A percentile compares a stretch with the other conserved stretches of the same genome.
Conservation (phyloP, 2,329 filamentous ascomycete species). For the Fusarium tanahbumbuense region DNA sequence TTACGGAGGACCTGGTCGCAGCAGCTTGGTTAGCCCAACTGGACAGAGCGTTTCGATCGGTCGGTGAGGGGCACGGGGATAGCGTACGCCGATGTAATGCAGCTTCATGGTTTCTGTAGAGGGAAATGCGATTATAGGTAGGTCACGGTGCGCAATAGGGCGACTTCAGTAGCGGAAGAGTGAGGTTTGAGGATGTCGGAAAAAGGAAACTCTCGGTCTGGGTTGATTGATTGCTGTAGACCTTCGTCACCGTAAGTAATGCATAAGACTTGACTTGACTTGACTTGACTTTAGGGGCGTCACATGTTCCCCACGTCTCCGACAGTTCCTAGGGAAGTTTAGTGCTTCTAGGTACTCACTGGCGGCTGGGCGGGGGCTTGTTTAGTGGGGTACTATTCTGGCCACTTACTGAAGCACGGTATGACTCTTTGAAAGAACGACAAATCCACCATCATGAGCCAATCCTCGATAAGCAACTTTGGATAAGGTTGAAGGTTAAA, state of each 20-base stretch:
- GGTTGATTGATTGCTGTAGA: slow-evolving; percentile 29
- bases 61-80: slow-evolving; percentile 44
- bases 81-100: slow-evolving; percentile 84
- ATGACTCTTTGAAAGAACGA: slow-evolving; percentile 36
- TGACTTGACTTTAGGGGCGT: slow-evolving; percentile 32
- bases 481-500: slow-evolving; percentile 31
- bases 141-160: background rate
- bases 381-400: slow-evolving; percentile 21
- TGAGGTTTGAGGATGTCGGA: slow-evolving; percentile 24
- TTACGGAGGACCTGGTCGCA: slow-evolving; percentile 79
- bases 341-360: slow-evolving; percentile 23
- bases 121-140: background rate
- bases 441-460: slow-evolving; percentile 28
- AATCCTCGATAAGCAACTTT: slow-evolving; percentile 30
- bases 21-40: slow-evolving; percentile 42
- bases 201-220: slow-evolving; percentile 14
- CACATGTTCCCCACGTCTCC: slow-evolving; percentile 46
- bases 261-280: background rate
- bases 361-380: slow-evolving; percentile 36
- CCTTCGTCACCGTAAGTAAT: slow-evolving; percentile 36
- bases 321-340: slow-evolving; percentile 37
- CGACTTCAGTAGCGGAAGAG: background rate
- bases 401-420: slow-evolving; percentile 21
- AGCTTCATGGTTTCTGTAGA: slow-evolving; percentile 76
- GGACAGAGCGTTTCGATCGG: slow-evolving; percentile 32